Evolutionary conservation across 2,329 filamentous ascomycete species (phyloP), one percentile per base, ranked within the genome.

Genomic region (Curvularia hawaiiensis): DNA sequence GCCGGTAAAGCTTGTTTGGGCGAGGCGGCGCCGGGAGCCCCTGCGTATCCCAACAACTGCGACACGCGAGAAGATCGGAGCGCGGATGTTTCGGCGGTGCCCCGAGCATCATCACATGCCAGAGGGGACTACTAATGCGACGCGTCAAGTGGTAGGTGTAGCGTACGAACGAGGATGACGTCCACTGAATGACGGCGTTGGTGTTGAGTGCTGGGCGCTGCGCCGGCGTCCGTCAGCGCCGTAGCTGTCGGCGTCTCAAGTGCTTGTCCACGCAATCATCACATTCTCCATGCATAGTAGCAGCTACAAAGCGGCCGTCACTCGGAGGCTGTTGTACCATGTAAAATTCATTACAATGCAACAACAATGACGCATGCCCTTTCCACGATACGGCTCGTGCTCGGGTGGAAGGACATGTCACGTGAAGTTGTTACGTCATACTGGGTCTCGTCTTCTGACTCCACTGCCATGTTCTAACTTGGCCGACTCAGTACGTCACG

Each of bases 1-100:
- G 54, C 59, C 53, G 46, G 52, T 58, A 68, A 68, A 67, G 67
- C 67, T 69, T 69, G 64, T 64, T 62, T 66, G 50, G 39, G 60
- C 47, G 24, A 49, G 38, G 58, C 46, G 44, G 52, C 20, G 41
- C 45, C 50, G 52, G 56, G 49, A 58, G 53, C 47, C 54, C 58
- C 39, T 59, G 61, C 63, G 60, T 60, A 59, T 66, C 61, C 54
- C 67, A 69, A 68, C 67, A 64, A 58, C 59, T 59, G 54, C 59
- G 59, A 59, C 56, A 54, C 10, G 33, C 47, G 52, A 58, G 56
- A 52, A 60, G 38, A 52, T 52, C 43, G n/a, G 43, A 47, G 52
- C 60, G 52, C 60, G 60, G 50, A 49, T 60, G 58, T 64, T 63
- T 65, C 60, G 59, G 59, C 47, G 56, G 54, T 54, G 45, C 53